Evolutionary conservation across 2,329 filamentous ascomycete species (phyloP).

Genomic region (Verticillium tricorpus): DNA sequence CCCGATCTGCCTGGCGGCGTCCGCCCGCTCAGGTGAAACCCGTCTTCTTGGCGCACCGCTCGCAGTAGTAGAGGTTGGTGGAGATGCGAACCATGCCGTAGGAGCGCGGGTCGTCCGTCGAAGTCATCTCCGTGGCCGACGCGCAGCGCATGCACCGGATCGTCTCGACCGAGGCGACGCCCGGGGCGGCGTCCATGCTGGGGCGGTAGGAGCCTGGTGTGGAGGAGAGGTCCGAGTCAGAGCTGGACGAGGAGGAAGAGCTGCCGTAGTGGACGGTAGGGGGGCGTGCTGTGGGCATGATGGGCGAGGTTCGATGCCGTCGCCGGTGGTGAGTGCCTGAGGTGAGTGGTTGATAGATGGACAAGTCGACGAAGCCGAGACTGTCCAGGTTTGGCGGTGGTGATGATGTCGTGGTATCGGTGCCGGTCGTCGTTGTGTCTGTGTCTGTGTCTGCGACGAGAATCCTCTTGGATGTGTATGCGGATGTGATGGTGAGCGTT

Average conservation of each 20-base stretch:
- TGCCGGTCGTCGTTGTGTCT: too few relatives aligned
- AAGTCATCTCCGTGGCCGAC: slow-evolving; percentile 55
- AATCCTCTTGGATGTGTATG: too few relatives aligned
- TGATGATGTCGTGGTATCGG: background rate
- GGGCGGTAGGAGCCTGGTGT: slow-evolving; percentile 29
- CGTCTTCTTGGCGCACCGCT: slow-evolving; percentile 58
- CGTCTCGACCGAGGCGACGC: slow-evolving; percentile 51
- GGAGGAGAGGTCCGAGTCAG: slow-evolving; percentile 38
- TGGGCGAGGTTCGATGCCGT: background rate
- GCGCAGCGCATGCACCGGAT: slow-evolving; percentile 61
- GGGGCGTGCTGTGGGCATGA: slow-evolving; percentile 24
- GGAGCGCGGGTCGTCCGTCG: slow-evolving; percentile 53
- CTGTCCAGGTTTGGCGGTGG: too few relatives aligned
- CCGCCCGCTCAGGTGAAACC: slow-evolving; percentile 51
- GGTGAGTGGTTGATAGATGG: background rate
- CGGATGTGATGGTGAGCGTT: background rate
- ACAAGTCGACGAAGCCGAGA: background rate
- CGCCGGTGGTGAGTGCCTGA: background rate
- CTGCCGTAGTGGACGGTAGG: slow-evolving; percentile 30
- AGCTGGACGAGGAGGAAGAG: slow-evolving; percentile 33
- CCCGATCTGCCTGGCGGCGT: background rate
- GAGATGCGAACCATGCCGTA: slow-evolving; percentile 62
- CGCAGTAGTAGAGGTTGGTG: slow-evolving; percentile 63
- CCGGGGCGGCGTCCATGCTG: slow-evolving; percentile 46
- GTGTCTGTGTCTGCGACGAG: too few relatives aligned